Percentiles rank a stretch among this genome's conserved stretches.
These are phyloP conservation scores for Aspergillus bridgeri DNA, from an alignment of 495 filamentous ascomycete genomes.

Conservation along the genomic window DNA sequence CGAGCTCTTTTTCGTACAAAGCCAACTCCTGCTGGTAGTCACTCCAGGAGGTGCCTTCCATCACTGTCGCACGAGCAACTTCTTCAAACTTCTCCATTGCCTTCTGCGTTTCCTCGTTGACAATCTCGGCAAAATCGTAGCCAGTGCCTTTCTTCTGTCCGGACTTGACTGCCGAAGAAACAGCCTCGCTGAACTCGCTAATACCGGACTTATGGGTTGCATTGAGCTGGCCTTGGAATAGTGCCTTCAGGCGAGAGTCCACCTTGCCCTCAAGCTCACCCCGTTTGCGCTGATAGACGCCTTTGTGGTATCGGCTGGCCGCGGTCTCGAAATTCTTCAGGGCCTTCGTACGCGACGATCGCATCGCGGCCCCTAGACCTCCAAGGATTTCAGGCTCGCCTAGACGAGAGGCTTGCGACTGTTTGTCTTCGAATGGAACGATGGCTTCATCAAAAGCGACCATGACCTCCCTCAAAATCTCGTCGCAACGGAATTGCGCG, in stretches of 20 bases:
- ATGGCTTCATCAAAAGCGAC: conserved; percentile 80
- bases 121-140: conserved; percentile 95
- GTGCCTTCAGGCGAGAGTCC: conserved; percentile 76
- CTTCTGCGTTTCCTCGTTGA: conserved; percentile 72
- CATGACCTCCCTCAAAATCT: conserved; percentile 84
- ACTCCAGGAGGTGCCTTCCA: conserved; percentile 79
- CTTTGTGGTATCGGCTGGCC: conserved; percentile 93
- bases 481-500: conserved; percentile 95
- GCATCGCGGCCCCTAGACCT: conserved; percentile 74
- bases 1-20: conserved; percentile 73
- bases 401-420: conserved; percentile 64
- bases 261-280: conserved; percentile 82
- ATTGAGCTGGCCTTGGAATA: conserved; percentile 82
- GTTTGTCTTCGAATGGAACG: conserved; percentile 78
- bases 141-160: conserved; percentile 84
- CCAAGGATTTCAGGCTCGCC: conserved; percentile 71
- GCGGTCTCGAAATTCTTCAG: conserved; percentile 83
- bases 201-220: conserved; percentile 90
- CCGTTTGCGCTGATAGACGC: conserved; percentile 81
- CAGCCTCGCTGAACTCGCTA: conserved; percentile 80
- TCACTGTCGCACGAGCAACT: conserved; percentile 67
- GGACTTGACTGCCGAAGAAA: conserved; percentile 74
- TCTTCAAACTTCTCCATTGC: conserved; percentile 72
- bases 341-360: conserved; percentile 63
- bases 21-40: conserved; percentile 63